Evolutionary conservation across 192 early-diverging fungal genomes (phyloP), one percentile per base, ranked within the genome.

Genomic region (Pilobolus umbonatus): DNA sequence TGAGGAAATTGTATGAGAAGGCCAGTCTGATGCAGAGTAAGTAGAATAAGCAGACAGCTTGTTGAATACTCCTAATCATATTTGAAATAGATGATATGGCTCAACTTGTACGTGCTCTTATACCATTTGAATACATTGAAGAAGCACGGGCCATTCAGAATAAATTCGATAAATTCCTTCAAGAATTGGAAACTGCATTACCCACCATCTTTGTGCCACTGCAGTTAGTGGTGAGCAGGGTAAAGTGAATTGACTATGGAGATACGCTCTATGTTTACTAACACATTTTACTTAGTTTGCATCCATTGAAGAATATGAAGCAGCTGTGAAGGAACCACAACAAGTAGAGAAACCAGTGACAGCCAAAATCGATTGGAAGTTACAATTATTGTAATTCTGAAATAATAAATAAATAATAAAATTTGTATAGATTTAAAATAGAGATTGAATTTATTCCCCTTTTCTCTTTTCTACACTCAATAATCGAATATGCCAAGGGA

Each of bases 1-100:
- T 89, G 14, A 72, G 74, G 43, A 78, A 81, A 38, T 55, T 86
- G 3, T 79, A 85, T 29, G 71, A 81, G 9, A 76, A 81, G 36
- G 71, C 78, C 21, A 82, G 79, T 55, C 43, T 22, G 1, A 62
- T 85, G 36, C 79, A 84, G 68, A 56, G 85, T 88, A 78, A 65
- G 61, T 22, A 10, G 1, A 5, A n/a, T 46, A 21, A n/a, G 30
- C 0, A 32, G 14, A 47, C 14, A 17, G 5, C n/a, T n/a, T n/a
- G n/a, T n/a, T n/a, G n/a, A n/a, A n/a, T n/a, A n/a, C n/a, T n/a
- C n/a, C 64, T 71, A 26, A 50, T 60, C 39, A 26, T 51, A 5
- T 56, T 12, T 56, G 6, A 44, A 52, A 31, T 73, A 82, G 75
- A 34, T 25, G 81, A 77, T n/a, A 71, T 88, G 9, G 74, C 73